Evolutionary conservation across 768 basidiomycete species (phyloP).

Genomic region (Tubosaeta brunneosetosa): DNA sequence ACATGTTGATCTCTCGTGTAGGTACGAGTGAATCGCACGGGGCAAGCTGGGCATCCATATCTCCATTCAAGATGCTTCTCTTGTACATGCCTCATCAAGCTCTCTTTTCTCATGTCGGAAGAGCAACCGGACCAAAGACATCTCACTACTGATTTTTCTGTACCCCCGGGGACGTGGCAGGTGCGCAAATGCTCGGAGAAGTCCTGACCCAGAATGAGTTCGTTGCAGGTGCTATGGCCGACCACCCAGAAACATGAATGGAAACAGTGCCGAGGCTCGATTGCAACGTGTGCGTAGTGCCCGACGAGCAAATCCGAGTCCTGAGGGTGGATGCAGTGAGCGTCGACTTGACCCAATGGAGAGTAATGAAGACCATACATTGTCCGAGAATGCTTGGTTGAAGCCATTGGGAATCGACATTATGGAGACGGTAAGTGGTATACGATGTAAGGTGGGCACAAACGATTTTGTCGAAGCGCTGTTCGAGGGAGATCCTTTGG

Average conservation of each 20-base stretch:
- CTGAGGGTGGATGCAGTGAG: too few species aligned
- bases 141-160: conserved; percentile 1
- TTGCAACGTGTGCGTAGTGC: not conserved
- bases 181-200: conserved; percentile 22
- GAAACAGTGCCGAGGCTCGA: conserved; percentile 1
- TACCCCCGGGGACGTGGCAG: conserved; percentile 16
- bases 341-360: too few species aligned
- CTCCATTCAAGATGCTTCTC: conserved; percentile 22
- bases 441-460: not conserved
- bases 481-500: not conserved
- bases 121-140: conserved; percentile 22
- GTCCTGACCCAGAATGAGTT: not conserved
- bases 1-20: conserved; percentile 18
- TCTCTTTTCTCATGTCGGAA: conserved; percentile 24
- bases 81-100: conserved; percentile 23
- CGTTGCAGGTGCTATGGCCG: not conserved
- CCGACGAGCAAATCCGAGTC: not conserved
- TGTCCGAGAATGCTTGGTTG: too few species aligned
- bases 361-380: too few species aligned
- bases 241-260: conserved; percentile 18
- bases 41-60: conserved; percentile 15
- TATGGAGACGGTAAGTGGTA: not conserved
- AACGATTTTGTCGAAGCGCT: conserved; percentile 5
- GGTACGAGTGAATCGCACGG: conserved; percentile 23
- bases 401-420: conserved; percentile 4